A percentile compares a stretch with the other conserved stretches of the same genome.
Conservation (phyloP, 805 yeast species). For the Kluyveromyces nonfermentans region DNA sequence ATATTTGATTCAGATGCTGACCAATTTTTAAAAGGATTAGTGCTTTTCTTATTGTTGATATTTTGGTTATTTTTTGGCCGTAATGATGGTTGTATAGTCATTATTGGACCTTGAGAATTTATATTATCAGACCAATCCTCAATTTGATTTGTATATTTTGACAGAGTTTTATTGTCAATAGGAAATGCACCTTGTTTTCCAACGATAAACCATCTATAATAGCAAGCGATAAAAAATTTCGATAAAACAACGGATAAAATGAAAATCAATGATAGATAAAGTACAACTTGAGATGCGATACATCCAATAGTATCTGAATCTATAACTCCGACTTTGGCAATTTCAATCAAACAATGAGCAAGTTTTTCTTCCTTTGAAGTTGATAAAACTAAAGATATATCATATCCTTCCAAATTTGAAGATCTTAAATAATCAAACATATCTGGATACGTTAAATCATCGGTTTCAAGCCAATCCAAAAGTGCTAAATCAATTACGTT, state of each 20-base stretch:
- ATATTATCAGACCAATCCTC: conserved; percentile 82
- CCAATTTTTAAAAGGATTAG: conserved; percentile 5
- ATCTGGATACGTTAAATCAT: conserved; percentile 63
- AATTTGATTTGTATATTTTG: conserved; percentile 52
- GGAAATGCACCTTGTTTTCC: conserved; percentile 71
- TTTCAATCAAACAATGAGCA: conserved; percentile 78
- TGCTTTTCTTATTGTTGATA: background rate
- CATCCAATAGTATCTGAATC: conserved; percentile 91
- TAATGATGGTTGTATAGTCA: conserved; percentile 40
- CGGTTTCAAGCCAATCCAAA: conserved; percentile 62
- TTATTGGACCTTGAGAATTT: conserved; percentile 40
- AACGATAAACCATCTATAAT: conserved; percentile 78
- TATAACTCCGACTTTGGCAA: conserved; percentile 78
- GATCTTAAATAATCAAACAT: conserved; percentile 58
- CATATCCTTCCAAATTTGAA: conserved; percentile 58
- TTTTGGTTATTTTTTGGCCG: conserved; percentile 35
- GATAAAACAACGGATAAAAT: conserved; percentile 69
- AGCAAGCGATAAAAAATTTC: conserved; percentile 80
- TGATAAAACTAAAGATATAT: conserved; percentile 63
- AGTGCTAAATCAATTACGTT: conserved; percentile 74
- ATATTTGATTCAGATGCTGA: conserved; percentile 1
- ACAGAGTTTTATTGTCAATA: conserved; percentile 50
- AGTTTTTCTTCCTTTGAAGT: conserved; percentile 57
- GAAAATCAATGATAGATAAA: conserved; percentile 72
- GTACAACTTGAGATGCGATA: conserved; percentile 78